Conservation (phyloP, 441 rosid species). For the Populus hybrid region DNA sequence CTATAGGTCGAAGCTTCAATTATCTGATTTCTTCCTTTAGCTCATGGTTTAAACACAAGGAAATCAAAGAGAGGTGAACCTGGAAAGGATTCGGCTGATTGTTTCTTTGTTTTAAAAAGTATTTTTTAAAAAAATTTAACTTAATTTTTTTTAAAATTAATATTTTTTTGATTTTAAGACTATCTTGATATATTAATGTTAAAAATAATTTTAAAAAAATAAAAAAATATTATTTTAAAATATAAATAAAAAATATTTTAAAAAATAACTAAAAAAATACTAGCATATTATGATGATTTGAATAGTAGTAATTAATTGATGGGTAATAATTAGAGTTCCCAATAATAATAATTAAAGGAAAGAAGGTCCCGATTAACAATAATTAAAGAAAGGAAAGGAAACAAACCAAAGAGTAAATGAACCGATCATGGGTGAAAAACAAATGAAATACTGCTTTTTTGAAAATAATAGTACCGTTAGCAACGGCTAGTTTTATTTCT, state of each 20-base stretch:
- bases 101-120: no score
- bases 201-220: no score
- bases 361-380: not conserved
- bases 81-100: no score
- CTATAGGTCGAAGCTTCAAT: no score
- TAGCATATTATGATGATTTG: no score
- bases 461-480: not conserved
- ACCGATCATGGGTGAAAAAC: not conserved
- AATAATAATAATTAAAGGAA: not conserved
- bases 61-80: no score
- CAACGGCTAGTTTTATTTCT: not conserved
- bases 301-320: not conserved
- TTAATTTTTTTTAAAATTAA: no score
- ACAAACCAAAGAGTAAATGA: not conserved
- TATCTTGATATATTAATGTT: accelerated
- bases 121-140: no score
- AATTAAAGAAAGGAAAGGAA: not conserved
- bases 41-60: not conserved
- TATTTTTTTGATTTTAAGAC: no score
- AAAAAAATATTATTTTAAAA: no score
- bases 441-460: not conserved
- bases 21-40: not conserved
- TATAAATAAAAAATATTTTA: no score
- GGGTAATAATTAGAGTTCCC: not conserved
- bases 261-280: no score